Evolutionary conservation across 108 stramenopile species (phyloP), one percentile per base, ranked within the genome.

Genomic region (Skeletonema grethae): DNA sequence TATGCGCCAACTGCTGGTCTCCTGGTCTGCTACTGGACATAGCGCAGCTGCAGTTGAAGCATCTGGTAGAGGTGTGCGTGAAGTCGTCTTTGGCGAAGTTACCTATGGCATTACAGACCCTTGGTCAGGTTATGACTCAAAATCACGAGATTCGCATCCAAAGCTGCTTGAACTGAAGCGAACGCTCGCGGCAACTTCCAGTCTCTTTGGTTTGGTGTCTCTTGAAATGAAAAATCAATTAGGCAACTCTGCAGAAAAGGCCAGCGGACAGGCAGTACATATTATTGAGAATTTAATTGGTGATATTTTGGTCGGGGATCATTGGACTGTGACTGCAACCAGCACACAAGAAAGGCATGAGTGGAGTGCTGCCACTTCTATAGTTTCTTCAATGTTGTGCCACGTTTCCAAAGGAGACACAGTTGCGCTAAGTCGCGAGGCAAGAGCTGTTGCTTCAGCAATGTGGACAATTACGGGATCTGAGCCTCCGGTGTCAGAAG

Each of bases 1-100:
- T 13, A 77, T 95, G 66, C 88, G 94, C 18, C 90, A 93, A 60
- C 86, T 88, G 32, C 86, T 90, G 41, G 90, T 95, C 57, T 87
- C 94, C 32, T 95, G 94, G 94, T 85, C 91, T 46, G 86, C 91
- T 4, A 63, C 91, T 67, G 94, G 94, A 28, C 91, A 95, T 60
- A 86, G 85, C 61, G 94, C 91, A 46, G 89, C 90, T 28, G 63
- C 90, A 39, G 81, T 89, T 32, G 94, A 95, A 65, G 87, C 91
- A 41, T 76, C 90, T 30, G 83, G 79, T 30, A 75, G 94, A 36
- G 85, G 88, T 36, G 65, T 90, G n/a, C 86, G 87, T 45, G 86
- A 88, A 60, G 83, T 87, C 16, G 72, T 88, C 12, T 94, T 94
- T 69, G 92, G 92, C 12, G 85, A 78, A 63, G 84, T 90, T 43